These are phyloP conservation scores for Pleurotus giganteus DNA, from an alignment of 768 basidiomycete genomes.

Conservation along the genomic window DNA sequence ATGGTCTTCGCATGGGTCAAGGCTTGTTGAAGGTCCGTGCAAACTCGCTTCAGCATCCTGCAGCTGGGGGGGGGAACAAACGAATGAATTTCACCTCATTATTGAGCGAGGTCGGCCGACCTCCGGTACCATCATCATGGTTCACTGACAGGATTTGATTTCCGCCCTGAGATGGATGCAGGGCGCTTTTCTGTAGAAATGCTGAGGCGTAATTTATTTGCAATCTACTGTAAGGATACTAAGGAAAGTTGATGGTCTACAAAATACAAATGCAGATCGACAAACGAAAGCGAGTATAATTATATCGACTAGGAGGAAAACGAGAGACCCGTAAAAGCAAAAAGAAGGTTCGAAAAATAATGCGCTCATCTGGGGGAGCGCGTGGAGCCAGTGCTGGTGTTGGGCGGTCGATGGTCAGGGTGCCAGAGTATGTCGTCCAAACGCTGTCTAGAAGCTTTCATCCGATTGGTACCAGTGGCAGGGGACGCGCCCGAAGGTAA, in stretches of 20 bases:
- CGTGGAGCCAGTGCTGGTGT: conserved; percentile 10
- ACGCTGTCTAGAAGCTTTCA: conserved; percentile 47
- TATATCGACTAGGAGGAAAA: conserved; percentile 15
- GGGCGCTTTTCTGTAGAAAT: too few species aligned
- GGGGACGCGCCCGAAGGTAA: conserved; percentile 14
- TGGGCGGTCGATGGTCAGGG: conserved; percentile 11
- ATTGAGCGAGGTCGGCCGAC: too few species aligned
- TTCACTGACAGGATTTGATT: too few species aligned
- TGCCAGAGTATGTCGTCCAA: conserved; percentile 69
- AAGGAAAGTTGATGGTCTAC: conserved; percentile 7
- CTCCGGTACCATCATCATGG: too few species aligned
- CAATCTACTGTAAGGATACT: neutral
- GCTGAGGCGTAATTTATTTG: too few species aligned
- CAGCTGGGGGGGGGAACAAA: too few species aligned
- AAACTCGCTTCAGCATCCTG: too few species aligned
- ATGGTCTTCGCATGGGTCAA: neutral
- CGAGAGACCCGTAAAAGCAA: conserved; percentile 9
- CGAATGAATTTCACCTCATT: too few species aligned
- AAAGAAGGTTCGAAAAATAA: conserved; percentile 11
- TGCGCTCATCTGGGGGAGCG: conserved; percentile 6
- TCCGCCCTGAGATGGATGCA: too few species aligned
- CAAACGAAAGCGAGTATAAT: conserved; percentile 13
- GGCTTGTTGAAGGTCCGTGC: too few species aligned
- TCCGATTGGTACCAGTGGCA: conserved; percentile 20
- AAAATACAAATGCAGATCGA: conserved; percentile 16